A percentile compares a stretch with the other conserved stretches of the same genome.
Conservation (phyloP, 176 grass and related monocot genomes). For the Musa itinerans region DNA sequence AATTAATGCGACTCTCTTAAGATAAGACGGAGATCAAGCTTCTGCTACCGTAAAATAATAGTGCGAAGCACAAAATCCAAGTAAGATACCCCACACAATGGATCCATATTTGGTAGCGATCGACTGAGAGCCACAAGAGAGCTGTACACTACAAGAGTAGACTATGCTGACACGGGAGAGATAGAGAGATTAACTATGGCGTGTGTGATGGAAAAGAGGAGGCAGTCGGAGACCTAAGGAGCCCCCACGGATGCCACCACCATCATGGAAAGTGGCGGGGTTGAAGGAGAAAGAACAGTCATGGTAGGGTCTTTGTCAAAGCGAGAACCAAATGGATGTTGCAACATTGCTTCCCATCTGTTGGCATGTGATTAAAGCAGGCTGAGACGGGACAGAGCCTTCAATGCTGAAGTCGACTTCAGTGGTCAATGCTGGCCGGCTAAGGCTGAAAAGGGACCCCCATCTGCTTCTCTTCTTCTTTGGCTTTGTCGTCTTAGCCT, state of each 20-base stretch:
- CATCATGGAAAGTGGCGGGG: conserved; percentile 1
- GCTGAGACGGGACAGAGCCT: background rate
- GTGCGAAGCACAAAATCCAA: conserved; percentile 25
- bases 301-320: conserved; percentile 14
- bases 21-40: background rate
- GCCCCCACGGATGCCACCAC: background rate
- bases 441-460: conserved; percentile 18
- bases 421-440: background rate
- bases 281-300: background rate
- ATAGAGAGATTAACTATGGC: background rate
- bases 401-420: conserved; percentile 11
- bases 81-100: conserved; percentile 13
- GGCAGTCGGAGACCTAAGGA: background rate
- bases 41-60: background rate
- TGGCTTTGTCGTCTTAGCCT: too few species aligned
- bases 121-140: conserved; percentile 15
- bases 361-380: conserved; percentile 16
- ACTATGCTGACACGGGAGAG: background rate
- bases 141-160: background rate
- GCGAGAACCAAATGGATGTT: conserved; percentile 6
- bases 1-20: background rate
- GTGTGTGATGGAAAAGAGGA: conserved; percentile 5
- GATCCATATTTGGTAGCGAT: conserved; percentile 7
- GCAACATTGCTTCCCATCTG: conserved; percentile 10
- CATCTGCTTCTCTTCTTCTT: conserved; percentile 1